A percentile compares a stretch with the other conserved stretches of the same genome.
phyloP scores from a whole-genome alignment of 2,329 filamentous ascomycete genomes.

The Iodosphaeria phyllophila region DNA sequence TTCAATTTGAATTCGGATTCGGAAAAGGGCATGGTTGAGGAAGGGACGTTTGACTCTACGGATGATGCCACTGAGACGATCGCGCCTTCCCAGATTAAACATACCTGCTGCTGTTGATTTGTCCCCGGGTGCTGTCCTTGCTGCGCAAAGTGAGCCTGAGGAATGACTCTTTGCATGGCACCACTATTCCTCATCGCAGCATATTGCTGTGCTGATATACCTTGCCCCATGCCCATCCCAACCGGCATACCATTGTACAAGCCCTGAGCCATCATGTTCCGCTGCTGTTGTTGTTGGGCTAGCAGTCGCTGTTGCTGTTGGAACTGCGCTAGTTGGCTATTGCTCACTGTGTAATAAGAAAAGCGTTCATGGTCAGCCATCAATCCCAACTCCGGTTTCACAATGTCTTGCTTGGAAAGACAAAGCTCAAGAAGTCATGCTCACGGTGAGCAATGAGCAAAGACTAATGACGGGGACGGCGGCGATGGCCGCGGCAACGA shows the following conservation, averaged over 20 bases:
- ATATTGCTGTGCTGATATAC: slow-evolving; percentile 29
- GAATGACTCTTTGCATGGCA: slow-evolving; percentile 21
- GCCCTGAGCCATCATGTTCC: slow-evolving; percentile 32
- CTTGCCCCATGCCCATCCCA: slow-evolving; percentile 6
- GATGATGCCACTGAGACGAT: background rate
- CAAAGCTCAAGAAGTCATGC: no score
- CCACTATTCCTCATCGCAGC: slow-evolving; percentile 22
- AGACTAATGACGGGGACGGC: no score
- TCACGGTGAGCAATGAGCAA: no score
- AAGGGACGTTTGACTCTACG: slow-evolving; percentile 1
- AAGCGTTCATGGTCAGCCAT: no score
- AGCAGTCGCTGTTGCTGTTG: slow-evolving; percentile 35
- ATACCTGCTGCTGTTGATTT: slow-evolving; percentile 11
- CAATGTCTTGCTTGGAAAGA: no score
- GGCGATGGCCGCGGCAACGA: no score
- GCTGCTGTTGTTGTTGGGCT: slow-evolving; percentile 32
- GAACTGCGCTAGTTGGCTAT: slow-evolving; percentile 21
- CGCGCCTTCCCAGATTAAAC: slow-evolving; percentile 1
- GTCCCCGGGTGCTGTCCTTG: slow-evolving; percentile 11
- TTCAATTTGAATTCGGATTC: slow-evolving; percentile 1
- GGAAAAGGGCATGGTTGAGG: slow-evolving; percentile 1
- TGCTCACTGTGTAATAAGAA: slow-evolving; percentile 1
- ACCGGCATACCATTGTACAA: slow-evolving; percentile 35
- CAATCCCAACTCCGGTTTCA: no score
- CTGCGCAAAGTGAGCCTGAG: slow-evolving; percentile 16